phyloP scores from a whole-genome alignment of 1,284 basidiomycete species.

The Trichosporon ovoides region DNA sequence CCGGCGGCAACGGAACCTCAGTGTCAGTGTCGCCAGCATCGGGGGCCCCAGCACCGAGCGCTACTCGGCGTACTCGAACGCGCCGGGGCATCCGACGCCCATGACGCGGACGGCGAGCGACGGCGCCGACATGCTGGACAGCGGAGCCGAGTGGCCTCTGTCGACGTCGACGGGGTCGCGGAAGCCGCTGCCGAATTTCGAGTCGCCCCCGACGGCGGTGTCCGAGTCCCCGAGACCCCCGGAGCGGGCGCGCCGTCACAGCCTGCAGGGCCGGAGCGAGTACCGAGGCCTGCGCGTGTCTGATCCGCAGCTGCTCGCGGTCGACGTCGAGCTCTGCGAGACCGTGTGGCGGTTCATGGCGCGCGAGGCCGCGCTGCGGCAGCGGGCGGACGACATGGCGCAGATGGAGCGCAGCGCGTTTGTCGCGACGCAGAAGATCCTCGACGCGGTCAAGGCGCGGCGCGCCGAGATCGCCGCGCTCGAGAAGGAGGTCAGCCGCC shows the following conservation, averaged over 20 bases:
- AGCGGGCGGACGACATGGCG: constrained; percentile 34
- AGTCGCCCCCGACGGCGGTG: too few species aligned
- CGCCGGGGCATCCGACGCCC: not conserved
- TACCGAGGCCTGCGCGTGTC: constrained; percentile 12
- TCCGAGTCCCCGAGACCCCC: not conserved
- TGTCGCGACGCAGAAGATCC: constrained; percentile 26
- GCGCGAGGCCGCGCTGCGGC: constrained; percentile 27
- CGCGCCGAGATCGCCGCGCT: constrained; percentile 23
- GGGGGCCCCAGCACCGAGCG: not conserved
- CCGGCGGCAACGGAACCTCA: not conserved
- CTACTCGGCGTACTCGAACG: not conserved
- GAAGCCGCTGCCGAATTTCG: not conserved
- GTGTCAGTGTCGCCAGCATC: not conserved
- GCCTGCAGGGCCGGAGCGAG: constrained; percentile 22
- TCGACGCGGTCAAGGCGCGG: constrained; percentile 22
- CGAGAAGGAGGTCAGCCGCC: constrained; percentile 13
- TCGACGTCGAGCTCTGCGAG: constrained; percentile 40
- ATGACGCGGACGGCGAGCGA: constrained; percentile 38
- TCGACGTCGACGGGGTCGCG: not conserved
- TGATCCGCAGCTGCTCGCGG: constrained; percentile 24
- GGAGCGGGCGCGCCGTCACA: constrained; percentile 10
- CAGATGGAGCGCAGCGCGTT: constrained; percentile 28
- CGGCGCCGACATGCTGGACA: constrained; percentile 36
- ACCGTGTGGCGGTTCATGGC: constrained; percentile 32
- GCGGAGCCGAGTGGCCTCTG: constrained; percentile 33